Percentiles rank a stretch among this genome's conserved stretches.
phyloP scores from a whole-genome alignment of 768 basidiomycete species.

The Tulasnella sp. region DNA sequence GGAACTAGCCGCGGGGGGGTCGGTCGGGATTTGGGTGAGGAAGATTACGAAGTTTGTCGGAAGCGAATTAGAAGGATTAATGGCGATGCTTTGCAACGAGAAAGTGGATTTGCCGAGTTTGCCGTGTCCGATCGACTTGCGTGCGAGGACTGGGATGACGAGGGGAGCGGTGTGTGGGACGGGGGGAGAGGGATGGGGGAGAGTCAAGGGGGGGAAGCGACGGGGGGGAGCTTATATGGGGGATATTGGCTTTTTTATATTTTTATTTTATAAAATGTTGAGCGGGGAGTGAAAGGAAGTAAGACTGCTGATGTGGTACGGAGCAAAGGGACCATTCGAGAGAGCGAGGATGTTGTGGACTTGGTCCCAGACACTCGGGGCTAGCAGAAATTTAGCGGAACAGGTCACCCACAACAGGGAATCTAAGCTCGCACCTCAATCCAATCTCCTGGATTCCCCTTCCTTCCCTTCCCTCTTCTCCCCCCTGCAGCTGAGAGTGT shows the following conservation, averaged over 20 bases:
- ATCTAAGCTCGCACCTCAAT: not conserved
- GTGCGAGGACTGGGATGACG: not conserved
- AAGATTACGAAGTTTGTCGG: not conserved
- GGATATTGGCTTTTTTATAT: not conserved
- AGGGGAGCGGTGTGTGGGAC: not conserved
- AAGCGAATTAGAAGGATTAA: not conserved
- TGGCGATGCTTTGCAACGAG: not conserved
- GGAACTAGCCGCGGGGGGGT: not conserved
- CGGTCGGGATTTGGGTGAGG: too few relatives aligned
- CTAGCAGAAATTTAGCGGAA: too few relatives aligned
- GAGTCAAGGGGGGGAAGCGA: conserved; percentile 9
- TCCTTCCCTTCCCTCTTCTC: too few relatives aligned
- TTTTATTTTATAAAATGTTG: not conserved
- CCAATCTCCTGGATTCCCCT: not conserved
- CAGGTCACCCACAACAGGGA: not conserved
- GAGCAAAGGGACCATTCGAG: not conserved
- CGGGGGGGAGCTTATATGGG: not conserved
- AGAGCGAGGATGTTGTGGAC: not conserved
- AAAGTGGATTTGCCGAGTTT: not conserved
- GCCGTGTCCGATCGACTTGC: not conserved
- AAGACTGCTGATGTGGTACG: not conserved
- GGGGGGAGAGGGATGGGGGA: not conserved
- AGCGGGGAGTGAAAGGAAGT: not conserved
- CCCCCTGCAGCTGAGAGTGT: not conserved
- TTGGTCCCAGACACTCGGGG: not conserved